Percentiles rank a stretch among this genome's conserved stretches.
Evolutionary conservation across 352 stramenopile species (phyloP).

Genomic region (Pythium vanterpoolii): DNA sequence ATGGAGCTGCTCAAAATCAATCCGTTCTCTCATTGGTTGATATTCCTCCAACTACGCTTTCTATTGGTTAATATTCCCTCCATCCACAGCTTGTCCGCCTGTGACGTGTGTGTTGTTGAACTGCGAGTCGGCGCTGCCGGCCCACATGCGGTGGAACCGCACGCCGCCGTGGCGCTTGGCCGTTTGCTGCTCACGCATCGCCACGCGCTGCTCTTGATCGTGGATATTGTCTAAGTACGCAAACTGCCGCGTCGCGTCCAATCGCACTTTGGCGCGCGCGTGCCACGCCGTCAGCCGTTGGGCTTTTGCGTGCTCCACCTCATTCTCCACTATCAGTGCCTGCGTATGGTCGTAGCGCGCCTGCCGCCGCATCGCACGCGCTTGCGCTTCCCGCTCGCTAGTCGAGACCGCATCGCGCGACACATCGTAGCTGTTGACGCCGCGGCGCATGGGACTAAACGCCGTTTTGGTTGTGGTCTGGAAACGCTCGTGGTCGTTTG

Average conservation of each 20-base stretch:
- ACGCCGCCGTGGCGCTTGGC: constrained; percentile 63
- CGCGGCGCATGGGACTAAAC: constrained; percentile 52
- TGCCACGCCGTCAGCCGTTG: constrained; percentile 54
- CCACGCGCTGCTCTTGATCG: constrained; percentile 50
- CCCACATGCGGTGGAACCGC: constrained; percentile 78
- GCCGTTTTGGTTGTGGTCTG: constrained; percentile 41
- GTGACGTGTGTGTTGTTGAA: constrained; percentile 47
- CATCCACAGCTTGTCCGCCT: not conserved
- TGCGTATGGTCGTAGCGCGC: constrained; percentile 48
- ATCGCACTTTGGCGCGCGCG: constrained; percentile 41
- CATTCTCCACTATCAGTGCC: constrained; percentile 32
- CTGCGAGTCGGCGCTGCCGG: constrained; percentile 69
- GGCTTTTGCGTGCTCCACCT: constrained; percentile 25
- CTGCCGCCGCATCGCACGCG: constrained; percentile 28
- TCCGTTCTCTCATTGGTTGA: constrained; percentile 12
- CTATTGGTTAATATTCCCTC: constrained; percentile 19
- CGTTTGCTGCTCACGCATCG: constrained; percentile 50
- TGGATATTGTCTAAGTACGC: constrained; percentile 60
- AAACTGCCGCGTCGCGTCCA: constrained; percentile 47
- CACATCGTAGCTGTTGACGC: constrained; percentile 35
- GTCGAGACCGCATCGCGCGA: constrained; percentile 32
- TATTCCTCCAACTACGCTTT: not conserved
- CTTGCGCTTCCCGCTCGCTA: constrained; percentile 34
- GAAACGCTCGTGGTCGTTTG: constrained; percentile 45
- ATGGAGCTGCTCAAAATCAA: not conserved